Conservation (phyloP, 1,284 basidiomycete genomes). For the Malassezia brasiliensis region DNA sequence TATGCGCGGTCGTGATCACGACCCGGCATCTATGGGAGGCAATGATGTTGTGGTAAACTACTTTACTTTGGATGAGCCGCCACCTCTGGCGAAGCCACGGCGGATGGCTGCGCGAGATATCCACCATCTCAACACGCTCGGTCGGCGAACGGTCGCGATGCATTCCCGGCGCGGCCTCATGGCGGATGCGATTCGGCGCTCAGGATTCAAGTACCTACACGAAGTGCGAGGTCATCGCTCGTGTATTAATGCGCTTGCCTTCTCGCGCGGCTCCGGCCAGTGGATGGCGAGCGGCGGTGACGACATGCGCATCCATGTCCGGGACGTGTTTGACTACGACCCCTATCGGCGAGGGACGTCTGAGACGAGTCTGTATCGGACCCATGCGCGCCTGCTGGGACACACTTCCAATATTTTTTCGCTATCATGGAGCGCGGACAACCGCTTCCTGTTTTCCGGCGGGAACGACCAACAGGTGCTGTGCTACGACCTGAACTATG, state of each 20-base stretch:
- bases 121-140: not conserved
- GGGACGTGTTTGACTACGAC: constrained; percentile 17
- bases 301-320: constrained; percentile 16
- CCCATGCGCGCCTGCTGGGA: constrained; percentile 9
- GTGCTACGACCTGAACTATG: constrained; percentile 15
- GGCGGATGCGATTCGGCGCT: not conserved
- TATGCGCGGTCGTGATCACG: not conserved
- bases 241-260: constrained; percentile 17
- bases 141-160: not conserved
- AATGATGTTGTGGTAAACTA: no score
- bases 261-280: constrained; percentile 13
- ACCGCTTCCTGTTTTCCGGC: constrained; percentile 11
- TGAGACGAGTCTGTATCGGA: constrained; percentile 11
- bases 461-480: constrained; percentile 13
- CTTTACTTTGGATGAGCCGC: no score
- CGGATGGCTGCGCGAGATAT: no score
- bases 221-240: constrained; percentile 16
- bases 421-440: constrained; percentile 11
- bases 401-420: constrained; percentile 17
- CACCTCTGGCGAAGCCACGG: no score
- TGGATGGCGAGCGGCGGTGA: constrained; percentile 19
- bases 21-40: no score
- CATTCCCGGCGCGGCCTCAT: constrained; percentile 7
- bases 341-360: not conserved
- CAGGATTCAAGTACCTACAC: constrained; percentile 13